Conservation (phyloP, 768 basidiomycete species). For the Lyophyllum decastes region DNA sequence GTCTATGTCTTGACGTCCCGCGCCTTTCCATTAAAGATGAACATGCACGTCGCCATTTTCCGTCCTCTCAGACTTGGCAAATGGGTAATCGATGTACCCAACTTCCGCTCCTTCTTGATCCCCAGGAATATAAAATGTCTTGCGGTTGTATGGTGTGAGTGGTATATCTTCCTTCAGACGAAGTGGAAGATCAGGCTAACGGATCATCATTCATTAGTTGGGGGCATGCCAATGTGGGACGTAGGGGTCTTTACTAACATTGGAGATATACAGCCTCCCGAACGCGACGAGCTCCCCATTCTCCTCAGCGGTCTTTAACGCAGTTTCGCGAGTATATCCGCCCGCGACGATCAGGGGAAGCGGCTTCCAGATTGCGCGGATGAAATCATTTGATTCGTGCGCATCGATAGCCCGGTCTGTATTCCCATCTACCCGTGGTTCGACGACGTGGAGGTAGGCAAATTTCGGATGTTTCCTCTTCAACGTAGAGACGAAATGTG, state of each 20-base stretch:
- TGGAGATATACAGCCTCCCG: conserved; percentile 32
- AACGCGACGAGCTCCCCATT: conserved; percentile 32
- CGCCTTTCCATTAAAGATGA: too few species aligned
- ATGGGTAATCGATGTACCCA: conserved; percentile 37
- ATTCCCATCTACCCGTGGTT: conserved; percentile 15
- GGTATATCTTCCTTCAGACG: conserved; percentile 31
- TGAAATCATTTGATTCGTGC: conserved; percentile 11
- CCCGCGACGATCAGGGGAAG: conserved; percentile 34
- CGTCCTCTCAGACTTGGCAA: too few species aligned
- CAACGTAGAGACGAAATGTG: conserved; percentile 46
- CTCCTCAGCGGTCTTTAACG: conserved; percentile 30
- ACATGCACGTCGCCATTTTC: too few species aligned
- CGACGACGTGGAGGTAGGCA: conserved; percentile 9
- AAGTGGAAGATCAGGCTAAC: conserved; percentile 39
- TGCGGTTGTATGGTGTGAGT: conserved; percentile 26
- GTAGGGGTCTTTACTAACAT: conserved; percentile 30
- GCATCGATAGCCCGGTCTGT: not conserved
- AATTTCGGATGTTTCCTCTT: conserved; percentile 32
- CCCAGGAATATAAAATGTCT: conserved; percentile 32
- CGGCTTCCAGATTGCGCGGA: conserved; percentile 11
- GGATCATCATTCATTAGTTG: not conserved
- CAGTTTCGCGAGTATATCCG: conserved; percentile 33
- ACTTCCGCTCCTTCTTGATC: conserved; percentile 17
- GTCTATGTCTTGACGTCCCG: too few species aligned
- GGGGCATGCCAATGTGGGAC: not conserved